Evolutionary conservation across 257 asterid genomes (phyloP).

Genomic region (Cinchona pubescens): DNA sequence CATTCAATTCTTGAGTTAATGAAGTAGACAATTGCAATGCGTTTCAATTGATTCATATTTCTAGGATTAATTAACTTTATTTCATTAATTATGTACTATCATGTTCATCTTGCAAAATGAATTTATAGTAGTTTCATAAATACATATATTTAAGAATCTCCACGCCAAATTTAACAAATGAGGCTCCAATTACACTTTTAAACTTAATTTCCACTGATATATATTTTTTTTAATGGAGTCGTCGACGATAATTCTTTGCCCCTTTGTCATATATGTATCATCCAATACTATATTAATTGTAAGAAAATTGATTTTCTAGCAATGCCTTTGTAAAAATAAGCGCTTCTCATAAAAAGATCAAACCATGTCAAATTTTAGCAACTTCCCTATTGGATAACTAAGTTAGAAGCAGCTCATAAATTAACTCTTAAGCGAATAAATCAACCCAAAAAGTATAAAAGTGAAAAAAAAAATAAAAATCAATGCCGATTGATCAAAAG

Average conservation of each 20-base stretch:
- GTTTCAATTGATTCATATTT: constrained; percentile 3
- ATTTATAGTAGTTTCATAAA: background rate
- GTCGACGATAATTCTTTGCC: too few species aligned
- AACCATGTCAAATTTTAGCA: background rate
- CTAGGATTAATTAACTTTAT: background rate
- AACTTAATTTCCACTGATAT: background rate
- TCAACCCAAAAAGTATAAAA: background rate
- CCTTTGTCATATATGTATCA: too few species aligned
- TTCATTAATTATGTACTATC: constrained; percentile 6
- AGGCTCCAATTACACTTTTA: background rate
- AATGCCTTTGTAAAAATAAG: background rate
- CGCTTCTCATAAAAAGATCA: background rate
- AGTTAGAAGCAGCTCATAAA: background rate
- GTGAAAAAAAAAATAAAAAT: too few species aligned
- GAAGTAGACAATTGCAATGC: background rate
- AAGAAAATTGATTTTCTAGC: background rate
- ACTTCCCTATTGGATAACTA: background rate
- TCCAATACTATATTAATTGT: too few species aligned
- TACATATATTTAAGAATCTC: background rate
- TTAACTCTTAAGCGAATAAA: background rate
- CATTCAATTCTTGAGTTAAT: background rate
- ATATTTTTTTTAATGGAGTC: background rate
- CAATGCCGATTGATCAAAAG: too few species aligned
- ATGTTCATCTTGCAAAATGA: background rate
- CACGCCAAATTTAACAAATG: background rate